Evolutionary conservation across 495 filamentous ascomycete genomes (phyloP).

Genomic region (Tuber indicum): DNA sequence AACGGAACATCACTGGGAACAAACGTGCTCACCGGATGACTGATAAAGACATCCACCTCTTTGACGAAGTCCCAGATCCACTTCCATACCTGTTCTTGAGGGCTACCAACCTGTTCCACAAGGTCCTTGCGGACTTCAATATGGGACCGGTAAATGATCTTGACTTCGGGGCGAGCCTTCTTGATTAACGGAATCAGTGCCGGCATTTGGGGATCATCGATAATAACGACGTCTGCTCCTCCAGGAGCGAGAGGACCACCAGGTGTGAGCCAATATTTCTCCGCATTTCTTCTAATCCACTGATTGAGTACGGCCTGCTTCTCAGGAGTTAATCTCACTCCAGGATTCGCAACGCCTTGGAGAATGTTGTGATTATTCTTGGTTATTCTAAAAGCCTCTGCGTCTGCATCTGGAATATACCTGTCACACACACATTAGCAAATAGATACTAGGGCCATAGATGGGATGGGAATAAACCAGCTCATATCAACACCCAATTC

Average conservation of each 20-base stretch:
- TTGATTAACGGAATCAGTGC: slow-evolving; percentile 72
- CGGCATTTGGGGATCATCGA: slow-evolving; percentile 90
- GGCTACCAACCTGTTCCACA: slow-evolving; percentile 51
- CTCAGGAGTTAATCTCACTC: slow-evolving; percentile 61
- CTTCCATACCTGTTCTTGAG: slow-evolving; percentile 69
- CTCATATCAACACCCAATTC: too few relatives aligned
- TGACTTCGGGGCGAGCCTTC: slow-evolving; percentile 59
- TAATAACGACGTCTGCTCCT: slow-evolving; percentile 71
- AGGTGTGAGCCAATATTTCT: slow-evolving; percentile 66
- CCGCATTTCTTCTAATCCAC: slow-evolving; percentile 73
- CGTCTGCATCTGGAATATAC: slow-evolving; percentile 78
- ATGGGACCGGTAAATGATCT: slow-evolving; percentile 74
- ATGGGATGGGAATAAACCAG: too few relatives aligned
- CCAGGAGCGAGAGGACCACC: slow-evolving; percentile 67
- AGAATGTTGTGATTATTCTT: slow-evolving; percentile 92
- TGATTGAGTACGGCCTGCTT: slow-evolving; percentile 50
- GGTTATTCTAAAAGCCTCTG: slow-evolving; percentile 77
- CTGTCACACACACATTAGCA: slow-evolving; percentile 41
- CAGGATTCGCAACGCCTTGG: slow-evolving; percentile 65
- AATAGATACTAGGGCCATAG: too few relatives aligned
- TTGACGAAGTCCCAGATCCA: slow-evolving; percentile 70
- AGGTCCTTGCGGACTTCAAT: slow-evolving; percentile 80
- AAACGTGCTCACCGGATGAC: slow-evolving; percentile 71
- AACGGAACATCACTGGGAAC: slow-evolving; percentile 63
- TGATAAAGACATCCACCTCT: slow-evolving; percentile 70